phyloP scores from a whole-genome alignment of 1,284 basidiomycete genomes.

The Pascua sp. region DNA sequence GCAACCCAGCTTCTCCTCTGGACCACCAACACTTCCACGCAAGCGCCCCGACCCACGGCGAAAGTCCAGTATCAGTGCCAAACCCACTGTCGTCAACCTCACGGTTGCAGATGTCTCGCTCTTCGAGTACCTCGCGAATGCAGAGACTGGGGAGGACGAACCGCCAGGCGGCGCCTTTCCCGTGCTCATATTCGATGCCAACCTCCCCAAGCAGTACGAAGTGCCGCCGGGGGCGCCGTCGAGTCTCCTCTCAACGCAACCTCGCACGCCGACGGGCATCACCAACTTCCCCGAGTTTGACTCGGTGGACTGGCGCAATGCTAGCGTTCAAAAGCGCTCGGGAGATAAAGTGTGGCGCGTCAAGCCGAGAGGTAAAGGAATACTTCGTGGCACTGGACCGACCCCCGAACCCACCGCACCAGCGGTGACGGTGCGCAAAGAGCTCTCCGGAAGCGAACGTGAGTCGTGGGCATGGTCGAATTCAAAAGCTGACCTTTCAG shows the following conservation, averaged over 20 bases:
- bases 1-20: conserved; percentile 6
- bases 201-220: conserved; percentile 42
- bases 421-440: conserved; percentile 23
- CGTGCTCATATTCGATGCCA: conserved; percentile 45
- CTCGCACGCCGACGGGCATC: conserved; percentile 6
- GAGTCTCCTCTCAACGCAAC: conserved; percentile 7
- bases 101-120: conserved; percentile 28
- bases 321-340: conserved; percentile 25
- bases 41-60: conserved; percentile 4
- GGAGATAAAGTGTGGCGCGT: conserved; percentile 43
- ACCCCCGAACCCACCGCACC: conserved; percentile 14
- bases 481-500: conserved; percentile 13
- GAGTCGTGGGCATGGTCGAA: conserved; percentile 7
- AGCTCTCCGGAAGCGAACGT: conserved; percentile 17
- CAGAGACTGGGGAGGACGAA: conserved; percentile 16
- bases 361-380: conserved; percentile 29
- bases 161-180: conserved; percentile 43
- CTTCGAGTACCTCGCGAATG: conserved; percentile 37
- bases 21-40: background rate
- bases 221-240: conserved; percentile 21
- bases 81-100: conserved; percentile 18
- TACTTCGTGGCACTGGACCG: conserved; percentile 26
- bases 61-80: conserved; percentile 7
- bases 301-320: conserved; percentile 44
- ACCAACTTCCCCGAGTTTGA: conserved; percentile 40